Evolutionary conservation across 1,284 basidiomycete genomes (phyloP), one percentile per base, ranked within the genome.

Genomic region (Veloboletus limbatus): DNA sequence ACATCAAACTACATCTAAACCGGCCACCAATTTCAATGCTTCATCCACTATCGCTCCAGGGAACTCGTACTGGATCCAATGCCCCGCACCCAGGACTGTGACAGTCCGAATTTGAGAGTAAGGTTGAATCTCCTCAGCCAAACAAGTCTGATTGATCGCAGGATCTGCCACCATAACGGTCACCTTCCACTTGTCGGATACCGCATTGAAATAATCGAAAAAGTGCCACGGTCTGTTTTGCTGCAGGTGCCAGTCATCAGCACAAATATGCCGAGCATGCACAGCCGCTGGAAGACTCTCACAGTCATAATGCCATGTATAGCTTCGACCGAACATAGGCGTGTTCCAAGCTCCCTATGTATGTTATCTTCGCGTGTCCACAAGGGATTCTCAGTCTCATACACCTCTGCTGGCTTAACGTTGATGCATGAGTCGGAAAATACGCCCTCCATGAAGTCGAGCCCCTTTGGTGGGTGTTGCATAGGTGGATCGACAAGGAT

Each of bases 401-500:
- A 25, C 0, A 5, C 36, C 8, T 58, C 43, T 9, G 49, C 48
- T 2, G 25, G 24, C 28, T 51, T 45, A 2, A 46, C 30, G 6
- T 53, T 31, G 26, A 30, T 14, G 13, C 47, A 38, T 0, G 14
- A 16, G 0, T 51, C 39, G 5, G 28, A 16, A 3, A 8, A 35
- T 13, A 22, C 6, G n/a, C 4, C 3, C 3, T 45, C 37, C 13
- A 40, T 0, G 2, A 37, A 11, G 13, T 43, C 40, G 20, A 50
- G 14, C n/a, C 16, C 25, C 20, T 51, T 45, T 3, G n/a, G 10
- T 0, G 17, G 0, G 2, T 14, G 8, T 3, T 49, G 17, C 33
- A 63, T 22, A 11, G 53, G 31, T 0, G 62, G 51, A 32, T 61
- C 58, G 28, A 61, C 38, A n/a, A 61, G 56, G 16, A 62, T 8